A percentile compares a stretch with the other conserved stretches of the same genome.
Evolutionary conservation across 1,139 yeast species (phyloP).

Genomic region (Saccharomycopsis hybrid): DNA sequence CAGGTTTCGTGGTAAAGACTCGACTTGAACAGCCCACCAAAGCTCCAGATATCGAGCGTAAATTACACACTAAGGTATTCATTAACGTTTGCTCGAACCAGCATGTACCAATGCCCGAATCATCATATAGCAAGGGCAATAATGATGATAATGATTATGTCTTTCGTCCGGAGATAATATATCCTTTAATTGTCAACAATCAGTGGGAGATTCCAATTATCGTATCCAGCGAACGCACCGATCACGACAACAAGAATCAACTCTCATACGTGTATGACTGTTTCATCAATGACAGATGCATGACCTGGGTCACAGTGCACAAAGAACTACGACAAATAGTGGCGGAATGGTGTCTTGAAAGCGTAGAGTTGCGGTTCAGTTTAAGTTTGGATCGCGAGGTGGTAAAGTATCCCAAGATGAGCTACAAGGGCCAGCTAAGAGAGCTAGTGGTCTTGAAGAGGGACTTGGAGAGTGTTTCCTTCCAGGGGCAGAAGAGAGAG

Average conservation of each 20-base stretch:
- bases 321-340: constrained; percentile 41
- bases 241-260: constrained; percentile 63
- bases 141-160: constrained; percentile 26
- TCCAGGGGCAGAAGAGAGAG: constrained; percentile 11
- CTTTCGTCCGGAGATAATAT: constrained; percentile 52
- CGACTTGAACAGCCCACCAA: constrained; percentile 3
- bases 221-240: constrained; percentile 47
- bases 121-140: neutral
- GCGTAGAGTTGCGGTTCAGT: constrained; percentile 48
- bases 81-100: constrained; percentile 66
- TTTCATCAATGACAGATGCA: constrained; percentile 55
- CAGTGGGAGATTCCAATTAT: constrained; percentile 84
- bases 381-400: constrained; percentile 37
- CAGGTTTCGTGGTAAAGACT: constrained; percentile 21
- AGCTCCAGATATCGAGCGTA: neutral
- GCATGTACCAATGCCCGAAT: constrained; percentile 51
- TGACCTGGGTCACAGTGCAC: constrained; percentile 57
- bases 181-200: constrained; percentile 60
- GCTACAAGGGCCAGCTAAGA: constrained; percentile 41
- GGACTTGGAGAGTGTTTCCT: constrained; percentile 26
- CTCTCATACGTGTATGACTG: constrained; percentile 68
- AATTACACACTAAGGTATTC: constrained; percentile 56
- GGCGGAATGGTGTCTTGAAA: constrained; percentile 62
- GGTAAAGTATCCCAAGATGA: constrained; percentile 51
- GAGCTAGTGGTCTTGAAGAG: constrained; percentile 30